phyloP scores from a whole-genome alignment of 2,329 filamentous ascomycete species.

The Amauroascus verrucosus region DNA sequence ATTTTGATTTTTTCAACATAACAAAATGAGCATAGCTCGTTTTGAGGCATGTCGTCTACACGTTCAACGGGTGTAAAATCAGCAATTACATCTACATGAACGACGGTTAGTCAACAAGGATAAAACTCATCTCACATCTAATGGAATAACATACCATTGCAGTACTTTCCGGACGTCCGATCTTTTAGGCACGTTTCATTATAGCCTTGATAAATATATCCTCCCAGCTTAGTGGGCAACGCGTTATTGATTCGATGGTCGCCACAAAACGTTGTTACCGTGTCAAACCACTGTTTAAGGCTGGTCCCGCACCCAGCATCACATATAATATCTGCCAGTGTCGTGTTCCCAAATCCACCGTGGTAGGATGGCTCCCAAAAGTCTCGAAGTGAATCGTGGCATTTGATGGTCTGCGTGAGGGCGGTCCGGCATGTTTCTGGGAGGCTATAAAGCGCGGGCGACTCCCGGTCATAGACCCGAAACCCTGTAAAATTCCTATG shows the following conservation, averaged over 20 bases:
- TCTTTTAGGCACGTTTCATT: constrained; percentile 18
- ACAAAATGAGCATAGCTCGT: constrained; percentile 22
- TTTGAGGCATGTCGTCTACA: constrained; percentile 16
- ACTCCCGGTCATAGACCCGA: not conserved
- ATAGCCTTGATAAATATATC: constrained; percentile 15
- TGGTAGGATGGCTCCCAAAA: not conserved
- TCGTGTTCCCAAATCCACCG: not conserved
- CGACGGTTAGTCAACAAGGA: not conserved
- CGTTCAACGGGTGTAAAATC: constrained; percentile 15
- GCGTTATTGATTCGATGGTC: not conserved
- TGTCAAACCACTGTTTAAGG: not conserved
- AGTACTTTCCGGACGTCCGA: constrained; percentile 15
- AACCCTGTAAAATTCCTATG: not conserved
- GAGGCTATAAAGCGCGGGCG: too few relatives aligned
- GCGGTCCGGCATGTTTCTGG: not conserved
- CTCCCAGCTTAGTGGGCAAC: constrained; percentile 9
- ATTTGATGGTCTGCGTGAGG: not conserved
- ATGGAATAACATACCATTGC: not conserved
- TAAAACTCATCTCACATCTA: not conserved
- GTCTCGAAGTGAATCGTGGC: not conserved
- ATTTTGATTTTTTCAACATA: constrained; percentile 17
- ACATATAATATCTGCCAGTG: not conserved
- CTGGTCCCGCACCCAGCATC: not conserved
- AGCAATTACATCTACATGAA: not conserved
- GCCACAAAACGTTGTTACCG: not conserved